Percentiles rank a stretch among this genome's conserved stretches.
Conservation (phyloP, 352 stramenopile genomes). For the Globisporangium parvum region DNA sequence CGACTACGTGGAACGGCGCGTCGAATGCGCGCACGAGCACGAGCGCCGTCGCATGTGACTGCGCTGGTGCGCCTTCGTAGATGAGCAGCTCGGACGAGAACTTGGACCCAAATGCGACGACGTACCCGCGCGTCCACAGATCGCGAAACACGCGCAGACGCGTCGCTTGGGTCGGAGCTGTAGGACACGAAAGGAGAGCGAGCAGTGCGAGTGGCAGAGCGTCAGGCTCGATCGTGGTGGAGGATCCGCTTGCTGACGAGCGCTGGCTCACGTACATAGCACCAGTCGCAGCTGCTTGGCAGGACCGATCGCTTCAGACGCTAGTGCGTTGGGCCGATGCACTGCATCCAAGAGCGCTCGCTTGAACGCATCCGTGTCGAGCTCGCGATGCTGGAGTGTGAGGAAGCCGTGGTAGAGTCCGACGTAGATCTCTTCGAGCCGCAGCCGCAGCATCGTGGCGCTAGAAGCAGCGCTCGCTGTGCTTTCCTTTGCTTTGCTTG, state of each 20-base stretch:
- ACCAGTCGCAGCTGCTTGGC: background rate
- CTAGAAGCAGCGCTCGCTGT: background rate
- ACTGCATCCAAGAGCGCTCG: slow-evolving; percentile 1
- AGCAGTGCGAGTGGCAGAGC: background rate
- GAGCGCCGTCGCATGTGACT: slow-evolving; percentile 39
- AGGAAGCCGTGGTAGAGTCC: slow-evolving; percentile 9
- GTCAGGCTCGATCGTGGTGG: no score
- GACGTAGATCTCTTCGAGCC: slow-evolving; percentile 13
- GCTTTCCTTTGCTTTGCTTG: background rate
- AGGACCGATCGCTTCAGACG: background rate
- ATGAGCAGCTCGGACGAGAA: slow-evolving; percentile 80
- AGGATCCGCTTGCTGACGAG: background rate
- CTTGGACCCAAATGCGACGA: slow-evolving; percentile 72
- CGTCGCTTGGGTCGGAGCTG: slow-evolving; percentile 17
- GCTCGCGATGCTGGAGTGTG: background rate
- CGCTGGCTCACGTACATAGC: background rate
- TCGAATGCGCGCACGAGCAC: slow-evolving; percentile 45
- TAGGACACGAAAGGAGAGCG: background rate
- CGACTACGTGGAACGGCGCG: slow-evolving; percentile 34
- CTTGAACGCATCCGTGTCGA: background rate
- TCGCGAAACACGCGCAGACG: slow-evolving; percentile 54
- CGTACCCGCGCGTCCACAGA: slow-evolving; percentile 57
- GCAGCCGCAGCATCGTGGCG: slow-evolving; percentile 4
- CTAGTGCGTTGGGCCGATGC: background rate
- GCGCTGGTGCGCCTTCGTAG: slow-evolving; percentile 44